Evolutionary conservation across 2,329 filamentous ascomycete species (phyloP).

Genomic region (Emergomyces orientalis): DNA sequence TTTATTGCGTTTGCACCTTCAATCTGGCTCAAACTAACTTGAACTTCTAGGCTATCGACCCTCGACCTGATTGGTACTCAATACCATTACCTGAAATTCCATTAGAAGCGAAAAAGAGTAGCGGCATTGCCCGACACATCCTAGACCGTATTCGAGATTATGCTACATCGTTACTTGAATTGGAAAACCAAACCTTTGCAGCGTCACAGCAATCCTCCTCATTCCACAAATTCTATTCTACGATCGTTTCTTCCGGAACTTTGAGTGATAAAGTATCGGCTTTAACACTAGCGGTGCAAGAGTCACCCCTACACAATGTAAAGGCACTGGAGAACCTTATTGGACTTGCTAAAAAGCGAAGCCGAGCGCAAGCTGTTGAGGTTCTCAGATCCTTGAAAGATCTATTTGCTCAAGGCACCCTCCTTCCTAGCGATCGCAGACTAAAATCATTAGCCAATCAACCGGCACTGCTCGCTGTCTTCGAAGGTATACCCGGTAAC

Average conservation of each 20-base stretch:
- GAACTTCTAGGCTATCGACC: slow-evolving; percentile 44
- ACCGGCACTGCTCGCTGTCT: slow-evolving; percentile 60
- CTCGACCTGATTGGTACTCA: slow-evolving; percentile 60
- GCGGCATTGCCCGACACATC: slow-evolving; percentile 42
- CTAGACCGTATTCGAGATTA: slow-evolving; percentile 54
- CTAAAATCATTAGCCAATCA: slow-evolving; percentile 71
- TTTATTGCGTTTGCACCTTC: neutral
- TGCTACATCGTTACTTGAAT: slow-evolving; percentile 63
- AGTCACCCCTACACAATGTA: slow-evolving; percentile 87
- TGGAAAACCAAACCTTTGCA: slow-evolving; percentile 67
- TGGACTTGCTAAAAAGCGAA: slow-evolving; percentile 79
- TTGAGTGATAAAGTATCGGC: slow-evolving; percentile 95
- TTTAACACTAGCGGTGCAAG: slow-evolving; percentile 85
- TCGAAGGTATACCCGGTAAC: slow-evolving; percentile 52
- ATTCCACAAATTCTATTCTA: slow-evolving; percentile 89
- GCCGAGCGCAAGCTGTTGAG: slow-evolving; percentile 81
- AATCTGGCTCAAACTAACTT: slow-evolving; percentile 17
- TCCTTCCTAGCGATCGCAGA: slow-evolving; percentile 74
- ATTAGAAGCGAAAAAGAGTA: slow-evolving; percentile 36
- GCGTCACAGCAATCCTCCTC: slow-evolving; percentile 61
- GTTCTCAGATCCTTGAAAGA: slow-evolving; percentile 92
- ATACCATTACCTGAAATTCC: slow-evolving; percentile 47
- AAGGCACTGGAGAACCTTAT: slow-evolving; percentile 82
- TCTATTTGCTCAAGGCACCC: slow-evolving; percentile 77
- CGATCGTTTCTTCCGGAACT: slow-evolving; percentile 93